phyloP scores from a whole-genome alignment of 805 yeast genomes.

The Hanseniaspora lindneri region DNA sequence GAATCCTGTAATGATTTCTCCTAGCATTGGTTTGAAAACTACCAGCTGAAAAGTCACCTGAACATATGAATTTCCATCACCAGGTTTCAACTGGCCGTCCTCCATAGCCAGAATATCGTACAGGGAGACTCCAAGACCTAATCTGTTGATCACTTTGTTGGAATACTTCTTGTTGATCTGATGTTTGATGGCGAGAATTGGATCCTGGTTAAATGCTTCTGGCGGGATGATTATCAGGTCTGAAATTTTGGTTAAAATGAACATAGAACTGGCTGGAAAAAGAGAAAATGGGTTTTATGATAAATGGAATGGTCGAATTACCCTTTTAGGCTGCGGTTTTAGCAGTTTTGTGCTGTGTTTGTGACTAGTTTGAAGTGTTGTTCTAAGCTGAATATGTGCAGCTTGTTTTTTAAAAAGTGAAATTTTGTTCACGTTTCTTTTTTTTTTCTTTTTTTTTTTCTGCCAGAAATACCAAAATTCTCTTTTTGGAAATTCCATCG shows the following conservation, averaged over 20 bases:
- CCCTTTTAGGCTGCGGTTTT: too few relatives aligned
- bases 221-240: constrained; percentile 88
- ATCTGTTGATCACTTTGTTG: constrained; percentile 68
- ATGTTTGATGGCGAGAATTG: constrained; percentile 59
- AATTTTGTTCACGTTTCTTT: too few relatives aligned
- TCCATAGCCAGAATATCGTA: constrained; percentile 75
- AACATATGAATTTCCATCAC: constrained; percentile 82
- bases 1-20: constrained; percentile 89
- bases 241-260: constrained; percentile 64
- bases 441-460: too few relatives aligned
- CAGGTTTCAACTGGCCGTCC: constrained; percentile 84
- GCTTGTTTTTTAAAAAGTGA: too few relatives aligned
- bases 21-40: constrained; percentile 87
- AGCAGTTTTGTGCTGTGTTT: too few relatives aligned
- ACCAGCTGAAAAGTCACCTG: constrained; percentile 63
- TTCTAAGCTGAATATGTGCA: too few relatives aligned
- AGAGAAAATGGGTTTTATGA: too few relatives aligned
- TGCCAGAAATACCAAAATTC: too few relatives aligned
- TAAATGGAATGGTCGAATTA: neutral
- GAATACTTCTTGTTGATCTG: constrained; percentile 78
- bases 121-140: constrained; percentile 73
- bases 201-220: constrained; percentile 59
- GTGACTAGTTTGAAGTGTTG: too few relatives aligned
- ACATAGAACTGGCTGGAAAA: constrained; percentile 61
- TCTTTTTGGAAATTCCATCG: too few relatives aligned